These are phyloP conservation scores for Endoconidiophora laricicola DNA, from an alignment of 2,329 filamentous ascomycete genomes.

Conservation along the genomic window DNA sequence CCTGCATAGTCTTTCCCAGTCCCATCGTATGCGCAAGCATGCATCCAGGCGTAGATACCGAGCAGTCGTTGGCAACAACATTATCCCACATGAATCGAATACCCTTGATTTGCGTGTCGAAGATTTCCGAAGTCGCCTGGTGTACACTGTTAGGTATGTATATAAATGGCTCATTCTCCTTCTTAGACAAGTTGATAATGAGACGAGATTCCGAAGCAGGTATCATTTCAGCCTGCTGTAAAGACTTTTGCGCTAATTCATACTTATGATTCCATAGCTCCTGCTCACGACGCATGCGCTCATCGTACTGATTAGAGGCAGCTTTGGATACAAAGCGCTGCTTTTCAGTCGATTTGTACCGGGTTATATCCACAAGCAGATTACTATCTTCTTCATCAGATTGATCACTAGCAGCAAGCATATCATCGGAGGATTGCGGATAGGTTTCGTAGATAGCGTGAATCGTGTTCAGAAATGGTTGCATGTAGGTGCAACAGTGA, in stretches of 20 bases:
- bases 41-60: slow-evolving; percentile 45
- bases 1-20: slow-evolving; percentile 82
- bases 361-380: neutral
- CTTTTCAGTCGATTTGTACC: slow-evolving; percentile 15
- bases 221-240: slow-evolving; percentile 27
- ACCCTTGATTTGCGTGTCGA: slow-evolving; percentile 65
- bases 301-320: slow-evolving; percentile 33
- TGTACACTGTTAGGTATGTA: slow-evolving; percentile 50
- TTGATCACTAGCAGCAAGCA: neutral
- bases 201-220: slow-evolving; percentile 28
- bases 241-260: slow-evolving; percentile 20
- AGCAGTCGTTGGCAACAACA: slow-evolving; percentile 40
- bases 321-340: slow-evolving; percentile 28
- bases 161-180: slow-evolving; percentile 41
- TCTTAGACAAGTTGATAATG: slow-evolving; percentile 51
- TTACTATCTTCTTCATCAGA: neutral
- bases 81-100: slow-evolving; percentile 84
- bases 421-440: slow-evolving; percentile 9
- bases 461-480: neutral
- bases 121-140: slow-evolving; percentile 33
- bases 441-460: slow-evolving; percentile 4
- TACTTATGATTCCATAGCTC: slow-evolving; percentile 35
- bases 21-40: slow-evolving; percentile 84
- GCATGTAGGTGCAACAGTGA: neutral
- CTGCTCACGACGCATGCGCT: slow-evolving; percentile 38